phyloP scores from a whole-genome alignment of 768 basidiomycete genomes.

The Tylopilus plumbeoviolaceoides region DNA sequence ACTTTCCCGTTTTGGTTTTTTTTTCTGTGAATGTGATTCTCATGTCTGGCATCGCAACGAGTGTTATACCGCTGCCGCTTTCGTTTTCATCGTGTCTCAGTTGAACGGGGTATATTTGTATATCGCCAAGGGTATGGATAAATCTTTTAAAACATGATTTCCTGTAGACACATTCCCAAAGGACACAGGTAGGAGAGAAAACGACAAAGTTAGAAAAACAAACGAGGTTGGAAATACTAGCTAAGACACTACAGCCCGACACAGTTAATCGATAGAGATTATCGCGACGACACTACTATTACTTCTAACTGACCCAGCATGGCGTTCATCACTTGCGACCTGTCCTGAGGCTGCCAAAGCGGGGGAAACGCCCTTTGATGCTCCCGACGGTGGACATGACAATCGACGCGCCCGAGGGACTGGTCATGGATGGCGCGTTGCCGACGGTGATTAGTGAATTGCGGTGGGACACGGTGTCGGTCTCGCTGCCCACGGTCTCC shows the following conservation, averaged over 20 bases:
- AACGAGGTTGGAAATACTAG: neutral
- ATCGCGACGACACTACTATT: neutral
- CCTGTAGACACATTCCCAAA: conserved; percentile 1
- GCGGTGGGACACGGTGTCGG: conserved; percentile 53
- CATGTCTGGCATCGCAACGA: conserved; percentile 8
- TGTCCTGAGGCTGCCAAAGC: conserved; percentile 68
- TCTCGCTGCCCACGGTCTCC: conserved; percentile 43
- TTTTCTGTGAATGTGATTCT: neutral
- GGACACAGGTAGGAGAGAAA: neutral
- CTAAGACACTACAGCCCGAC: conserved; percentile 9
- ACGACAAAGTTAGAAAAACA: neutral
- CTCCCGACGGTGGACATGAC: conserved; percentile 62
- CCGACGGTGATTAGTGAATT: conserved; percentile 75
- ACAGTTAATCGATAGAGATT: neutral
- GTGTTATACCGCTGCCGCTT: conserved; percentile 2
- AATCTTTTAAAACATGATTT: conserved; percentile 2
- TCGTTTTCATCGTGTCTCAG: conserved; percentile 15
- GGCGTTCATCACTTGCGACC: conserved; percentile 34
- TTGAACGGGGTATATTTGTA: conserved; percentile 16
- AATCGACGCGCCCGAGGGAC: conserved; percentile 51
- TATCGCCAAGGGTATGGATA: conserved; percentile 19
- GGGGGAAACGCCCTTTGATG: conserved; percentile 70
- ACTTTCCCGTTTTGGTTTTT: neutral
- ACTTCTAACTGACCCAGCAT: neutral
- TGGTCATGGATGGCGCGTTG: conserved; percentile 36